These are phyloP conservation scores for Trametes gibbosa DNA, from an alignment of 768 basidiomycete species.

Conservation along the genomic window DNA sequence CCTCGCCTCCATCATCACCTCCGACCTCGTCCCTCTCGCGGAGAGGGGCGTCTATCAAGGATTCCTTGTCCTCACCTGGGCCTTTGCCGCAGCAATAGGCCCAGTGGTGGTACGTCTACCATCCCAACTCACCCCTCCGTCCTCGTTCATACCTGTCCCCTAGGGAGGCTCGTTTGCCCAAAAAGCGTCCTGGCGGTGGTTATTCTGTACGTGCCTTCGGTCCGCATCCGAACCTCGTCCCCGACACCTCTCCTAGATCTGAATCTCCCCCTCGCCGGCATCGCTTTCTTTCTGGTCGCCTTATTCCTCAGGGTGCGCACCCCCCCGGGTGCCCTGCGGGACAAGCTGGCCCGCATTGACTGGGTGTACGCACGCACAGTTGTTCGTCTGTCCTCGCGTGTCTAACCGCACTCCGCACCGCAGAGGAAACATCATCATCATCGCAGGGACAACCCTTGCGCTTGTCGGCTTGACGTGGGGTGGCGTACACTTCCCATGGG, in stretches of 20 bases:
- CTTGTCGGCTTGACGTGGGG: constrained; percentile 43
- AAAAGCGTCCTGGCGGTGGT: constrained; percentile 16
- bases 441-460: constrained; percentile 30
- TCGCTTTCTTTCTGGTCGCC: constrained; percentile 10
- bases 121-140: background rate
- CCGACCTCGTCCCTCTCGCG: constrained; percentile 25
- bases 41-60: constrained; percentile 33
- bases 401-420: background rate
- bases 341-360: constrained; percentile 33
- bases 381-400: constrained; percentile 5
- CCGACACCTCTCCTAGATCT: constrained; percentile 25
- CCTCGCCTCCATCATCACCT: constrained; percentile 22
- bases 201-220: constrained; percentile 10
- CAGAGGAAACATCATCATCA: constrained; percentile 37
- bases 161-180: constrained; percentile 26
- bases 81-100: background rate
- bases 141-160: background rate
- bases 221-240: too few species aligned
- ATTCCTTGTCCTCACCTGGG: background rate
- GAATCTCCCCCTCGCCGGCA: constrained; percentile 31
- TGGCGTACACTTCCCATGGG: constrained; percentile 41
- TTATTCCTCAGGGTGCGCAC: constrained; percentile 17
- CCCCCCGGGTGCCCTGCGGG: constrained; percentile 26
- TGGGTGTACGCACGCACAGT: constrained; percentile 33
- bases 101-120: background rate